Evolutionary conservation across 2,329 filamentous ascomycete species (phyloP), one percentile per base, ranked within the genome.

Genomic region (Dryadomyces quercus-mongolicae): DNA sequence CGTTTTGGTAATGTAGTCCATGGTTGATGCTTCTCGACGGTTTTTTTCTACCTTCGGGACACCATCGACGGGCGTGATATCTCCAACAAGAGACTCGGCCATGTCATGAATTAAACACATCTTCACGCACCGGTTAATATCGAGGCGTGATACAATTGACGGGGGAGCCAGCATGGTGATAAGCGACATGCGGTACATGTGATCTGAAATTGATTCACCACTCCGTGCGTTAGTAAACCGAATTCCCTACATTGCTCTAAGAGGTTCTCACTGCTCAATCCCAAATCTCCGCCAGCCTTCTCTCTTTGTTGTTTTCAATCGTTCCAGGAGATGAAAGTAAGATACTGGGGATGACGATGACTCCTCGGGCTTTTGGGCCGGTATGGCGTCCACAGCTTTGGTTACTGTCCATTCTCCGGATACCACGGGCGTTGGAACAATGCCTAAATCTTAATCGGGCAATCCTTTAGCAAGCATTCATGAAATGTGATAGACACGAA

Each of bases 141-240:
- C 86, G 64, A 97, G 75, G 43, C 78, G 79, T 0, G 81, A 71
- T 2, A 82, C 76, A 12, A 96, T 80, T 1, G 85, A 71, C 0
- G 87, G 77, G 1, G 93, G 92, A 2, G 89, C 90, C 60, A 96
- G 81, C 84, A 98, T 88, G 59, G 88, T 90, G 68, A 98, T 89
- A 61, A 98, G 80, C 51, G 91, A 89, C 93, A 98, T 98, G 71
- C 93, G 90, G 72, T 97, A 98, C 93, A 98, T 98, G 77, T 98
- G 93, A 72, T 98, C 93, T 53, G 88, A 80, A 65, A 98, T 96
- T 2, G 89, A 95, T 70, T 98, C 93, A 67, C 88, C 86, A 55
- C 78, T 83, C 6, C 40, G 2, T 15, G 25, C 25, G 34, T 15
- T 21, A 31, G 48, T 7, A 9, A n/a, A 22, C 2, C 5, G 15